Conservation (phyloP, 2,329 filamentous ascomycete genomes). For the Hirsutella rhossiliensis region DNA sequence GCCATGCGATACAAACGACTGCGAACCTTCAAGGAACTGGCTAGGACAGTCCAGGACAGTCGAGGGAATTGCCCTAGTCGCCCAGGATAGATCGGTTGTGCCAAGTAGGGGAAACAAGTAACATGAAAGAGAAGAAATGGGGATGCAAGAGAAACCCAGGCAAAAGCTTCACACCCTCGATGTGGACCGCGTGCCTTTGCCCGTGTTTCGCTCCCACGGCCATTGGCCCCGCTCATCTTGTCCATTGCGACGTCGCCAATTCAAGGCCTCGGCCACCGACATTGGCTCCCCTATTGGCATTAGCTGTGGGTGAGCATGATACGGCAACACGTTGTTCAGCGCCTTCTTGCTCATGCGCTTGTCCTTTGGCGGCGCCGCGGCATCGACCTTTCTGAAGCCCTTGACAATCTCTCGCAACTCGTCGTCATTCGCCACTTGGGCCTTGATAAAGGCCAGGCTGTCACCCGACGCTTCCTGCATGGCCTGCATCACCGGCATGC, state of each 20-base stretch:
- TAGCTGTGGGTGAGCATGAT: conserved; percentile 19
- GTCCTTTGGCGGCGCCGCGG: conserved; percentile 9
- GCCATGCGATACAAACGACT: no score
- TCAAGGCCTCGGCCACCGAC: conserved; percentile 22
- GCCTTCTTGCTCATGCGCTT: conserved; percentile 12
- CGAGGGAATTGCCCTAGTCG: no score
- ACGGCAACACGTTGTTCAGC: conserved; percentile 22
- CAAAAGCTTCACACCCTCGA: conserved; percentile 10
- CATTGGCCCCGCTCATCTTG: conserved; percentile 13
- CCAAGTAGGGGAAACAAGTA: no score
- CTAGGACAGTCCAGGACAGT: no score
- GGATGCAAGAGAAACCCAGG: no score
- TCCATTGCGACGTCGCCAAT: conserved; percentile 7
- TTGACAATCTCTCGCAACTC: conserved; percentile 66
- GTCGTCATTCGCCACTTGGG: conserved; percentile 68
- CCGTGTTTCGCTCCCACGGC: conserved; percentile 11
- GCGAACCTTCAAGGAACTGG: no score
- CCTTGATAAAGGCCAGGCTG: conserved; percentile 58
- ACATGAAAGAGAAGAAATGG: no score
- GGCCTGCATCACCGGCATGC: conserved; percentile 68
- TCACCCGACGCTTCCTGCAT: conserved; percentile 38
- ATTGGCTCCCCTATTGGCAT: conserved; percentile 23
- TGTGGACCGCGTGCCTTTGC: conserved; percentile 12
- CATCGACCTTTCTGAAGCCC: conserved; percentile 29
- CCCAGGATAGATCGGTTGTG: no score